Evolutionary conservation across 176 grass and related monocot genomes (phyloP), one percentile per base, ranked within the genome.

Genomic region (Phoenix dactylifera): DNA sequence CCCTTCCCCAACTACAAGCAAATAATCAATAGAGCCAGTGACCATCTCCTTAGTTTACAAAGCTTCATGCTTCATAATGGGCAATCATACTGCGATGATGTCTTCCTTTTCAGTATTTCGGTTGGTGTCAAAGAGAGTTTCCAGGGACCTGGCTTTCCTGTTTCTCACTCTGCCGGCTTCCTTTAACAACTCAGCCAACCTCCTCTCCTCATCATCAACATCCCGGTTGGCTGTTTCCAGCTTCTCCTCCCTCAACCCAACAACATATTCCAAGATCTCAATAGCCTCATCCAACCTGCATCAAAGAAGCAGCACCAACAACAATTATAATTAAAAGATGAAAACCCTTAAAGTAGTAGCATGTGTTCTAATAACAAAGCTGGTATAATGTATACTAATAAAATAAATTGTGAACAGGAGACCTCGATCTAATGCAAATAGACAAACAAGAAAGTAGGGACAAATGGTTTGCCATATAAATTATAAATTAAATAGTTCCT

Each of bases 201-300:
- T 87, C 49, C 82, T 81, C 71, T 92, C 93, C 80, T 98, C 94
- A 3, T 98, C 93, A 9, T 78, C 79, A 1, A 98, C 88, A 22
- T 98, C 94, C 63, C 88, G 78, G 77, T 91, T 98, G 3, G 94
- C 94, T 4, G 88, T 98, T 10, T 88, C 94, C 60, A 89, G 73
- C 54, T 80, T 93, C 70, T 98, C 94, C 74, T 98, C 94, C 5
- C 88, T 86, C 71, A 98, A 83, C 50, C 74, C 88, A 4, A 98
- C 84, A 18, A 98, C 78, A 63, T 79, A 68, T 61, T 98, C 94
- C 77, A 98, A 82, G 51, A 93, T 89, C 63, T 98, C 94, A 17
- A 98, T 89, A 12, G 94, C 94, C 54, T 89, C 84, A 58, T 89
- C 84, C 54, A 92, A 59, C 75, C 94, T 98, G 78, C 26, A 54